A percentile compares a stretch with the other conserved stretches of the same genome.
These are phyloP conservation scores for Amylostereum areolatum DNA, from an alignment of 1,284 basidiomycete species.

Conservation along the genomic window DNA sequence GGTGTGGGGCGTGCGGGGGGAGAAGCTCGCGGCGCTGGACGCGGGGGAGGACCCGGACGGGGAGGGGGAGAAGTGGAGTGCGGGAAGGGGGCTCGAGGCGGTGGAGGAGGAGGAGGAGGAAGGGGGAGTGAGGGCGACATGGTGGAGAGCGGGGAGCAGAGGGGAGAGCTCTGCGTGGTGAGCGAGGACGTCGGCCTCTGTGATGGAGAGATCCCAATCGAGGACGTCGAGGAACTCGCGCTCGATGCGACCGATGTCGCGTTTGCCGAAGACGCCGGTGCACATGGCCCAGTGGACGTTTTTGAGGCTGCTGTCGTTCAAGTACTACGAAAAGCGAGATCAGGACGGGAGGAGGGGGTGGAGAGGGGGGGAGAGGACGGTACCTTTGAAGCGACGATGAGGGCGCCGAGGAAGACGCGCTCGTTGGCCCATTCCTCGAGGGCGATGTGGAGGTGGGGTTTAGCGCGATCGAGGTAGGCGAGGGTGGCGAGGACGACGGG, in stretches of 20 bases:
- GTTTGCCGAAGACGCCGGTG: slow-evolving; percentile 72
- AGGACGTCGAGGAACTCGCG: slow-evolving; percentile 73
- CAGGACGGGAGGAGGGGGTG: slow-evolving; percentile 12
- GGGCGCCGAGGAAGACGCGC: slow-evolving; percentile 66
- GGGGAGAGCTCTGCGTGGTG: slow-evolving; percentile 34
- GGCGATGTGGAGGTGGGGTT: slow-evolving; percentile 68
- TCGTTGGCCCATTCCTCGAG: slow-evolving; percentile 76
- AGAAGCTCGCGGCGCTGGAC: slow-evolving; percentile 9
- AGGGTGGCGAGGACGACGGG: slow-evolving; percentile 58
- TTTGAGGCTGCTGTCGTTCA: slow-evolving; percentile 71
- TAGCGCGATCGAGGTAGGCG: slow-evolving; percentile 66
- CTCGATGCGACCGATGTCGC: slow-evolving; percentile 71
- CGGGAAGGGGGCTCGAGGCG: background rate
- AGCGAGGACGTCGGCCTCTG: slow-evolving; percentile 56
- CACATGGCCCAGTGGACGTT: slow-evolving; percentile 75
- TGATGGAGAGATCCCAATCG: slow-evolving; percentile 60
- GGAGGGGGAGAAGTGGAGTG: background rate
- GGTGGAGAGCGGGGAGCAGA: slow-evolving; percentile 14
- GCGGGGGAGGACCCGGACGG: too few species aligned
- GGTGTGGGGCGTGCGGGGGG: slow-evolving; percentile 10
- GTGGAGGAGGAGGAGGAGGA: slow-evolving; percentile 1
- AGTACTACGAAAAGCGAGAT: slow-evolving; percentile 40
- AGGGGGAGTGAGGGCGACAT: slow-evolving; percentile 14
- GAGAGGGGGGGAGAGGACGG: slow-evolving; percentile 17
- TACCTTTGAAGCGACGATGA: slow-evolving; percentile 71